Evolutionary conservation across 352 stramenopile genomes (phyloP), one percentile per base, ranked within the genome.

Genomic region (Globisporangium abappressorium): DNA sequence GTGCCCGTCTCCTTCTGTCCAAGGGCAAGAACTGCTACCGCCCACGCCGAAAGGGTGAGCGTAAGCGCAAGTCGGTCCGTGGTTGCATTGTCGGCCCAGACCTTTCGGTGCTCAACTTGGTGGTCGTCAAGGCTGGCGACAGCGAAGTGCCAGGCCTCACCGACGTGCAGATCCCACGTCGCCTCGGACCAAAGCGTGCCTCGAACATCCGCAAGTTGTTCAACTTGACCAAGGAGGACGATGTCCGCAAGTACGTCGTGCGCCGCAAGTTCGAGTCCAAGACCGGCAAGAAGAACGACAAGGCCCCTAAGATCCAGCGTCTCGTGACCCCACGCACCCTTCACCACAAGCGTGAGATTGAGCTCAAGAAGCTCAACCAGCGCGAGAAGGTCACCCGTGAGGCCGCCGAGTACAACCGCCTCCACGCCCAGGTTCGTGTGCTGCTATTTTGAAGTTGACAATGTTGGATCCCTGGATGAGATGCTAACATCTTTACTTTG

Each of bases 151-250:
- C 96, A 57, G 98, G 97, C 73, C 90, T 99, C 64, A 99, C 98
- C 51, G 97, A 99, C 78, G 91, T 97, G 70, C 87, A 94, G 73
- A 85, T 94, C 73, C 97, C 98, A 68, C 97, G 97, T 87, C 96
- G 98, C 82, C 91, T 99, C 56, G 98, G 98, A 68, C 98, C 98
- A 70, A 99, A 99, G 97, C 94, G 98, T 78, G 98, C 98, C 69
- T 99, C 97, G 84, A 99, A 99, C 84, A 99, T 99, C 86, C 97
- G 98, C 79, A 99, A 99, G 89, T 84, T 99, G 70, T 99, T 99
- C 91, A 99, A 99, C 92, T 90, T 99, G 74, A 95, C 87, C 81
- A 99, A 99, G 93, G 97, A 99, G 61, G 98, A 99, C 80, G 98
- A 99, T 88, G 97, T 99, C 43, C 89, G 94, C 69, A 99, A 99